These are phyloP conservation scores for Epicoccum sorghinum DNA, from an alignment of 2,329 filamentous ascomycete genomes.

Conservation along the genomic window DNA sequence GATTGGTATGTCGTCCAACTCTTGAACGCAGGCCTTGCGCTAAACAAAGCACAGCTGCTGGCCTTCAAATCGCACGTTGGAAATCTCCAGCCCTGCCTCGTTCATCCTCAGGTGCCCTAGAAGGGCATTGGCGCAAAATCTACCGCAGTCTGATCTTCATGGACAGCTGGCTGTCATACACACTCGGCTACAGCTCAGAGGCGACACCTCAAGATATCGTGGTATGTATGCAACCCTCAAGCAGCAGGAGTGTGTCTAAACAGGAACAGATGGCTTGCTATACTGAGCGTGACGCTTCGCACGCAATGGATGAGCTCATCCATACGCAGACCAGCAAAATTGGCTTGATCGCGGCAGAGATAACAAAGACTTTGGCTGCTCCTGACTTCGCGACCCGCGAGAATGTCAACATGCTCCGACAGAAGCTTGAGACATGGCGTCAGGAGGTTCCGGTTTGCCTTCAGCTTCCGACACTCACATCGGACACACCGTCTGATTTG, in stretches of 20 bases:
- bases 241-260: slow-evolving; percentile 18
- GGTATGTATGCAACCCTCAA: slow-evolving; percentile 24
- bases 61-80: slow-evolving; percentile 46
- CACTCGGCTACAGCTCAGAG: slow-evolving; percentile 44
- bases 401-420: slow-evolving; percentile 36
- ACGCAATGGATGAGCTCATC: slow-evolving; percentile 40
- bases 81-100: slow-evolving; percentile 26
- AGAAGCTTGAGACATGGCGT: slow-evolving; percentile 45
- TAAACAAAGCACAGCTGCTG: slow-evolving; percentile 36
- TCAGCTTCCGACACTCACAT: slow-evolving; percentile 40
- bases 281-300: slow-evolving; percentile 15
- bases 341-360: slow-evolving; percentile 45
- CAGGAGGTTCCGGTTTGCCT: slow-evolving; percentile 38
- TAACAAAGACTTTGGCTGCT: slow-evolving; percentile 39
- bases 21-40: not conserved
- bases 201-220: slow-evolving; percentile 35
- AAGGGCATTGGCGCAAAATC: slow-evolving; percentile 36
- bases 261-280: slow-evolving; percentile 30
- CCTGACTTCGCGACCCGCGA: slow-evolving; percentile 39
- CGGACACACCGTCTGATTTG: slow-evolving; percentile 29
- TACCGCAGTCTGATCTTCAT: slow-evolving; percentile 47
- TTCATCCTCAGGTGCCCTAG: not conserved
- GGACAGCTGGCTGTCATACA: slow-evolving; percentile 49
- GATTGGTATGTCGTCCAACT: slow-evolving; percentile 32
- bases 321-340: slow-evolving; percentile 44